Base-by-base conservation (phyloP, 2,329 filamentous ascomycete species). In the Pestalotiopsis sp. region DNA sequence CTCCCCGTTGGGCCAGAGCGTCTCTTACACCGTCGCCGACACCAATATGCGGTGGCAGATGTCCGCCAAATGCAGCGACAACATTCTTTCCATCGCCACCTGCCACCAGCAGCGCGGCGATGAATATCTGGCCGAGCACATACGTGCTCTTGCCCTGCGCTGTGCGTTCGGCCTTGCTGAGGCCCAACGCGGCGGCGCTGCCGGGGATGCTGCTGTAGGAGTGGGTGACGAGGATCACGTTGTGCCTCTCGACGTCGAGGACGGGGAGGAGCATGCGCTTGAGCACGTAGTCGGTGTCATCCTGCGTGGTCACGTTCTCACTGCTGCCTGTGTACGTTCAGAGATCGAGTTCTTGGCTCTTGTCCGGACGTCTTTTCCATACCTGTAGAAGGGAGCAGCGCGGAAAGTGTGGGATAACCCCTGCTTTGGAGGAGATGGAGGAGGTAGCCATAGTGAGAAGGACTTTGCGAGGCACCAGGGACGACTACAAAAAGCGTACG, bases 171-270 rank as follows among this genome's bases (percentile, higher is more conserved):
- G 70, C 58, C 62, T 73, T 74, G 62, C 71, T 71, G 5, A 75
- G 64, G 14, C 70, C 72, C 13, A 72, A 66, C 1, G 75, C 63
- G 3, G 71, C 69, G 1, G 70, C 72, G 10, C 73, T 73, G 22
- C 66, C 73, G n/a, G 71, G 73, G 68, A 73, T 69, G 14, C 72
- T 73, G 20, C 73, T 73, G 56, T 72, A 73, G 30, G 71, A 74
- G 14, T 75, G 73, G 24, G 63, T 65, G 17, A 74, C 69, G 2
- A 75, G 68, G 4, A 73, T 70, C 10, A 75, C 66, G 63, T 75
- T 68, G 6, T 72, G 70, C 22, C 68, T 52, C 11, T 72, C 70
- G 5, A 40, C 30, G 38, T 67, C 55, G 10, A 74, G 67, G 58
- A 65, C 59, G 63, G 70, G 30, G 4, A 59, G 58, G 62, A 72